Evolutionary conservation across 257 asterid species (phyloP).

Genomic region (Petunia axillaris): DNA sequence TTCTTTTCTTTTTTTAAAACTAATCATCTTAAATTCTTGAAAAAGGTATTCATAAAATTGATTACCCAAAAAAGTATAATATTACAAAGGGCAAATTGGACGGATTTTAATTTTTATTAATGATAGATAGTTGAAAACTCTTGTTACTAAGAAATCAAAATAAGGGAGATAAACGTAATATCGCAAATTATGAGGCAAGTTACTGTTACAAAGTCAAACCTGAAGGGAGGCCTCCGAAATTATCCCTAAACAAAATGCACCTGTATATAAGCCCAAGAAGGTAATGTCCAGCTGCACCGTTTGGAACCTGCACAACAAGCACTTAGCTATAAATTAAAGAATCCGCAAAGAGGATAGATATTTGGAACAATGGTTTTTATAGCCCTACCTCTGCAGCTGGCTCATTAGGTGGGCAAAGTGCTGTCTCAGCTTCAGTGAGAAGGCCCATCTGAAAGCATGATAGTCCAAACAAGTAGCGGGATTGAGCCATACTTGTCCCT

Average conservation of each 20-base stretch:
- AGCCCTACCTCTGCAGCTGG: conserved; percentile 69
- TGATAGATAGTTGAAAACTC: no score
- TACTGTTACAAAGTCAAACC: no score
- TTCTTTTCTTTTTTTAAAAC: no score
- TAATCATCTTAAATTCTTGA: no score
- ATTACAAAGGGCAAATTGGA: no score
- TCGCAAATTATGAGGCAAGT: no score
- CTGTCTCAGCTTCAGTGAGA: conserved; percentile 82
- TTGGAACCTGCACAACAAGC: conserved; percentile 74
- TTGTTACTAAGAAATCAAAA: no score
- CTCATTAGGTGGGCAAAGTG: conserved; percentile 67
- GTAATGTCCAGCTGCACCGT: conserved; percentile 97
- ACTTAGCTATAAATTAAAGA: conserved; percentile 6
- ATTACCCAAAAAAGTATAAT: no score
- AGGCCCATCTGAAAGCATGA: conserved; percentile 97
- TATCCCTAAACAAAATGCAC: conserved; percentile 32
- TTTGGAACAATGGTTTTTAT: neutral
- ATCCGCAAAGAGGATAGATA: conserved; percentile 4
- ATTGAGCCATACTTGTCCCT: conserved; percentile 77
- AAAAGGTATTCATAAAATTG: no score
- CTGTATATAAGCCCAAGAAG: conserved; percentile 98
- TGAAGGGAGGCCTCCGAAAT: no score
- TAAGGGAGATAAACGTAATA: no score
- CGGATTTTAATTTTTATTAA: no score
- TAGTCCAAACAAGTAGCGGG: conserved; percentile 96